Base-by-base conservation (phyloP, 2,329 filamentous ascomycete genomes). In the Ophiostoma himal-ulmi region DNA sequence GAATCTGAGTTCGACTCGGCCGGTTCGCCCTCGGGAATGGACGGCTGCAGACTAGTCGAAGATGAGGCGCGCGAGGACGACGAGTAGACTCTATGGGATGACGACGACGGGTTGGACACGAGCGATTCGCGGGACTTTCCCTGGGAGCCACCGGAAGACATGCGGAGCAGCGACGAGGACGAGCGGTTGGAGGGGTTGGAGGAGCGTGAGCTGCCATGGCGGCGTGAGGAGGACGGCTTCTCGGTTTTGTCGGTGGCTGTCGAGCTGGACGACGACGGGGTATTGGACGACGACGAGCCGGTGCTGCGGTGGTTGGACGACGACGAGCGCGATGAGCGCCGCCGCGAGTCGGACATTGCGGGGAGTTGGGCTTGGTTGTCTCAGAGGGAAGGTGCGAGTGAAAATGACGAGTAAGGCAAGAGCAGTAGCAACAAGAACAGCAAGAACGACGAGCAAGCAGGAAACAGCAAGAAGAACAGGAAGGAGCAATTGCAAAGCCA, bases 271-370 rank as follows among this genome's bases (percentile, higher is more conserved):
- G 70, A 30, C 7, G 66, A 41, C 34, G 67, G 17, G 39, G 34
- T 48, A 54, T 41, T 60, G 65, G 67, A 36, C 6, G 71, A 70
- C 8, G 69, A 70, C 36, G 69, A 68, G 60, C 52, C 54, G 5
- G 70, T 69, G 70, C 71, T 69, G 14, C 62, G 68, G 65, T 70
- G 71, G 69, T 67, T 39, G 41, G 71, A 62, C 26, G 70, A 68
- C 65, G 70, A 72, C 69, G 71, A 67, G 60, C 71, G 69, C 66
- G 68, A 64, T 14, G 71, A 72, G 48, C 69, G 69, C 34, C 68
- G 67, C 17, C 71, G 69, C 11, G 69, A 65, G 67, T 72, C 71
- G 22, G 71, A 71, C 71, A 72, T 72, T 57, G 68, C n/a, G 70
- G 44, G 66, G 67, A 44, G 34, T 14, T 11, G 36, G n/a, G 17